Percentiles rank a stretch among this genome's conserved stretches.
Evolutionary conservation across 2,329 filamentous ascomycete genomes (phyloP).

Genomic region (Fusarium xylarioides): DNA sequence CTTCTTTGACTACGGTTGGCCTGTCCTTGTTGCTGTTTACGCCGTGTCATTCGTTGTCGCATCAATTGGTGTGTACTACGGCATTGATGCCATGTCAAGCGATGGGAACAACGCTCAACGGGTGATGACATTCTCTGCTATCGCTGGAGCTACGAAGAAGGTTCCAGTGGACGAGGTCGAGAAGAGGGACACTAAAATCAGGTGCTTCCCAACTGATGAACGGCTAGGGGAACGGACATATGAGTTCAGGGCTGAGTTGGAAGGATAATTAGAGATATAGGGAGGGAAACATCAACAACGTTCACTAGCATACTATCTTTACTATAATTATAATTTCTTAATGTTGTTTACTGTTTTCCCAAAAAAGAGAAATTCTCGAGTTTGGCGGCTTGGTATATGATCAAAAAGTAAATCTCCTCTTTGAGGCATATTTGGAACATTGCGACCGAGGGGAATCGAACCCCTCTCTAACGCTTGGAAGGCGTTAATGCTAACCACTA

Average conservation of each 20-base stretch:
- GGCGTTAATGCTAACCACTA: conserved; percentile 27
- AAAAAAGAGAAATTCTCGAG: background rate
- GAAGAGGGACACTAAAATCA: conserved; percentile 14
- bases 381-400: no score
- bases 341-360: no score
- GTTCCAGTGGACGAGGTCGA: conserved; percentile 20
- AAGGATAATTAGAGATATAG: background rate
- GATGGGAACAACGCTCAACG: conserved; percentile 19
- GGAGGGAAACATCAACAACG: background rate
- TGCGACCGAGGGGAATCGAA: conserved; percentile 21
- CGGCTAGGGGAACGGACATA: conserved; percentile 2
- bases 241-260: conserved; percentile 27
- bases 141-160: conserved; percentile 25
- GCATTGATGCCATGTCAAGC: conserved; percentile 20
- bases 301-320: background rate
- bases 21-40: conserved; percentile 20
- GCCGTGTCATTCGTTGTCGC: conserved; percentile 10
- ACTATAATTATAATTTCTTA: background rate
- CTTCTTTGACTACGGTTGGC: conserved; percentile 24
- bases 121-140: conserved; percentile 31
- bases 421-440: rapidly evolving
- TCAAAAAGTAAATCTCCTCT: rapidly evolving
- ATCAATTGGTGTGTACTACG: conserved; percentile 20
- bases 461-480: conserved; percentile 25
- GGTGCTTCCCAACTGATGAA: conserved; percentile 21